Conservation (phyloP, 75 land plant genomes). For the Pinus albicaulis region DNA sequence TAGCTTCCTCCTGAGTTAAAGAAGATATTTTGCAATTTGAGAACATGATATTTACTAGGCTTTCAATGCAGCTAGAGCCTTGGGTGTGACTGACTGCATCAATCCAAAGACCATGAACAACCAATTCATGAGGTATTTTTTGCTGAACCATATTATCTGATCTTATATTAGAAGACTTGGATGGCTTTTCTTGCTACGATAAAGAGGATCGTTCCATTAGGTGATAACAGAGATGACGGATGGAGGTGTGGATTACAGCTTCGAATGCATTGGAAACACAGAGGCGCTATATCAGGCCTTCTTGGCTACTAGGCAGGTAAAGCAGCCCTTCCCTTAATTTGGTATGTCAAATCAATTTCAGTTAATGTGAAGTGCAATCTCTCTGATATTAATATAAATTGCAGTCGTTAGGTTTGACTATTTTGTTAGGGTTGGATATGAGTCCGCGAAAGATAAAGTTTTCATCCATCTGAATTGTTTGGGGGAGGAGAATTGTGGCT, state of each 20-base stretch:
- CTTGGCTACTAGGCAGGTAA: conserved; percentile 21
- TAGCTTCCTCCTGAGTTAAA: too few relatives aligned
- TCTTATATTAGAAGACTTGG: background rate
- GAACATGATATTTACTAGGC: background rate
- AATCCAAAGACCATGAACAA: conserved; percentile 32
- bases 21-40: too few relatives aligned
- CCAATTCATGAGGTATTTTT: conserved; percentile 32
- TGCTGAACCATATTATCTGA: too few relatives aligned
- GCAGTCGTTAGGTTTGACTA: conserved; percentile 38
- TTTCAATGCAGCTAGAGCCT: conserved; percentile 10
- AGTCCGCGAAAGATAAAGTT: background rate
- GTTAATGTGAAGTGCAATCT: too few relatives aligned
- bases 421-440: conserved; percentile 27
- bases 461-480: conserved; percentile 16
- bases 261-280: conserved; percentile 40
- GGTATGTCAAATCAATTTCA: too few relatives aligned
- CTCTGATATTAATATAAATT: background rate
- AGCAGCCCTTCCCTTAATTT: background rate
- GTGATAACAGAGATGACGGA: conserved; percentile 35
- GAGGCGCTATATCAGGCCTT: conserved; percentile 26
- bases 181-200: background rate
- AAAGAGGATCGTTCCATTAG: background rate
- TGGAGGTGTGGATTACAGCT: conserved; percentile 45
- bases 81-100: conserved; percentile 25
- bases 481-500: conserved; percentile 11